Evolutionary conservation across 345 rosid species (phyloP), one percentile per base, ranked within the genome.

Genomic region (Firmiana major): DNA sequence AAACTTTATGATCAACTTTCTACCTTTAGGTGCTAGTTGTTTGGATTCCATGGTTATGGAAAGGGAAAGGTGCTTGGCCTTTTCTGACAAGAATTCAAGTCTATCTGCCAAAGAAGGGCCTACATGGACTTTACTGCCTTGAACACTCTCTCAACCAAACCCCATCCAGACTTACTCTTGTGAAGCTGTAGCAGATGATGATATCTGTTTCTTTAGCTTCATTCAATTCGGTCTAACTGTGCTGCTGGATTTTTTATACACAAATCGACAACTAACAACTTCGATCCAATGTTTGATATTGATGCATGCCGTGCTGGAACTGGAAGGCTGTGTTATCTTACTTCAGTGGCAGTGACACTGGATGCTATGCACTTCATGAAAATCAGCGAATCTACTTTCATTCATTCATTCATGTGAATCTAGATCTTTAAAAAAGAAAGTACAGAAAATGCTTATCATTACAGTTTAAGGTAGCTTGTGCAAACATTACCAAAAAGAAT

Each of bases 71-170:
- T 40, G 51, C 24, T 51, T 53, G 80, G 60, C 73, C 77, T 75
- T 62, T 78, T 75, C 42, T 34, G 78, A 77, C 68, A 36, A 38
- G 71, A 74, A 74, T 83, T 81, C 64, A 75, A 71, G 76, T 74
- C 63, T 74, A 77, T 81, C 85, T 40, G 65, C 77, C 40, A 78
- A 40, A 22, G 31, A 15, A 36, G 84, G 74, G 76, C 83, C 83
- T 40, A 59, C 79, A 49, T 70, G 70, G 63, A 75, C 62, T 28
- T 71, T 42, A n/a, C 70, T 21, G 10, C 49, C 11, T 54, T 54
- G 24, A n/a, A 54, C 72, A 12, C 63, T 12, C 74, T 49, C 65
- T 16, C 54, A 49, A 15, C 54, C 3, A 15, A 21, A 57, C 15
- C 51, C 36, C 45, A 49, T 40, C 54, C 57, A 64, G 48, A 9